Evolutionary conservation across 78 protist genomes (phyloP), one percentile per base, ranked within the genome.

Genomic region (Chrysochromulina parva): DNA sequence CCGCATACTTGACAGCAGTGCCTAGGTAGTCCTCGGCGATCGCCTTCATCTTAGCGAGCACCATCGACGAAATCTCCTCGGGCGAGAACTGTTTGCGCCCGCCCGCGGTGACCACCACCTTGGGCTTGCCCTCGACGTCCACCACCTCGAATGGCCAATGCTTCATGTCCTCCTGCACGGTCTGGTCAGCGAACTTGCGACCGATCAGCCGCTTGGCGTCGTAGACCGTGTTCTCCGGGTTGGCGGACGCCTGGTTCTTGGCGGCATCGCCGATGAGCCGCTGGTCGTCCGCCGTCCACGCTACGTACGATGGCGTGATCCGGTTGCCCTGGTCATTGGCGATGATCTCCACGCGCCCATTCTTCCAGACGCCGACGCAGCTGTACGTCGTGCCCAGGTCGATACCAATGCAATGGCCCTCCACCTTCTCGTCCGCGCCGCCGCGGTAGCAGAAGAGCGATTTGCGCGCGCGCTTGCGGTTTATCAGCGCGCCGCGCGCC

Each of bases 301-400:
- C 99, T 26, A 99, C 99, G 73, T 94, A 96, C 13, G 99, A 97
- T 57, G 99, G 98, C 20, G 99, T 98, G 74, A 98, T 98, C 53
- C 99, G 95, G 94, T 96, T 94, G 80, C 98, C 98, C 96, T 95
- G 93, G 22, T 97, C 97, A 92, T 97, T 97, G 62, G 97, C 95
- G 87, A 97, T 95, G 88, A 97, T 97, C 82, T 96, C 97, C 7
- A 97, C 99, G 28, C 88, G 84, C 22, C 92, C 94, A 84, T 96
- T 93, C 86, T 86, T 59, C 58, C 92, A 97, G 48, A 98, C 99
- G 76, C 98, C 99, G 20, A 98, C 98, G 90, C 98, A 96, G 54
- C 94, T 73, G 93, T 96, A 96, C 78, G 98, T 96, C 38, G 97
- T 96, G 10, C 97, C 97, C 24, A 96, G 95, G 76, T 96, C 95